Evolutionary conservation across 1,284 basidiomycete genomes (phyloP).

Genomic region (Cutaneotrichosporon curvatum): DNA sequence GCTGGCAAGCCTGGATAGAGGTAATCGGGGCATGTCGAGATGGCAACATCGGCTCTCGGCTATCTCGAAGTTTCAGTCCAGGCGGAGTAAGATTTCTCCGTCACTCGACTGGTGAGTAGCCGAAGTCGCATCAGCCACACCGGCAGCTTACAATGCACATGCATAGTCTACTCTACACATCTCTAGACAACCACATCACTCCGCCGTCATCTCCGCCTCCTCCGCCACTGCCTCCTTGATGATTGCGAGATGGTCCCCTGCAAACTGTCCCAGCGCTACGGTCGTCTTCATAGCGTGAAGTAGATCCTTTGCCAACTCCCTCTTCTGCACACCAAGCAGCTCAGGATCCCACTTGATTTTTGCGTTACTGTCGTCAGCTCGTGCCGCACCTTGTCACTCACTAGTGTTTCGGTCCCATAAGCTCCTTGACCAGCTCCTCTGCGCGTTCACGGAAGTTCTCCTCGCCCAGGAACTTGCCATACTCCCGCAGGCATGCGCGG

Average conservation of each 20-base stretch:
- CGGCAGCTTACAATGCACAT: too few relatives aligned
- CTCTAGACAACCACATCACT: too few relatives aligned
- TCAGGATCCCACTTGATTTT: constrained; percentile 7
- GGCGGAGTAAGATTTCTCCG: too few relatives aligned
- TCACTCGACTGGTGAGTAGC: too few relatives aligned
- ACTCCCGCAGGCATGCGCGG: constrained; percentile 63
- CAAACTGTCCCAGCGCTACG: constrained; percentile 7
- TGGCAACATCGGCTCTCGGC: too few relatives aligned
- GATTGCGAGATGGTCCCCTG: constrained; percentile 5
- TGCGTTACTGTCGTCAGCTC: constrained; percentile 7
- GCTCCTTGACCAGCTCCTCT: constrained; percentile 76
- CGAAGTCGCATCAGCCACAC: too few relatives aligned
- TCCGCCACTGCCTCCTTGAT: constrained; percentile 2
- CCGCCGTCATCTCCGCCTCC: too few relatives aligned
- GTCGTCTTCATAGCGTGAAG: constrained; percentile 7
- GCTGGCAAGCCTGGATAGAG: too few relatives aligned
- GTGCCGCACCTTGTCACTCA: constrained; percentile 43
- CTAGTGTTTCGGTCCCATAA: constrained; percentile 82
- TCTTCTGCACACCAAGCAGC: constrained; percentile 10
- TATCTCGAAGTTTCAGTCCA: too few relatives aligned
- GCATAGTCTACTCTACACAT: too few relatives aligned
- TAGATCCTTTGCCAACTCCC: constrained; percentile 14
- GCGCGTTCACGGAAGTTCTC: constrained; percentile 77
- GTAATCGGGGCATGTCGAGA: too few relatives aligned
- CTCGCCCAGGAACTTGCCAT: constrained; percentile 74